Evolutionary conservation across 2,329 filamentous ascomycete genomes (phyloP).

Genomic region (Curvularia hawaiiensis): DNA sequence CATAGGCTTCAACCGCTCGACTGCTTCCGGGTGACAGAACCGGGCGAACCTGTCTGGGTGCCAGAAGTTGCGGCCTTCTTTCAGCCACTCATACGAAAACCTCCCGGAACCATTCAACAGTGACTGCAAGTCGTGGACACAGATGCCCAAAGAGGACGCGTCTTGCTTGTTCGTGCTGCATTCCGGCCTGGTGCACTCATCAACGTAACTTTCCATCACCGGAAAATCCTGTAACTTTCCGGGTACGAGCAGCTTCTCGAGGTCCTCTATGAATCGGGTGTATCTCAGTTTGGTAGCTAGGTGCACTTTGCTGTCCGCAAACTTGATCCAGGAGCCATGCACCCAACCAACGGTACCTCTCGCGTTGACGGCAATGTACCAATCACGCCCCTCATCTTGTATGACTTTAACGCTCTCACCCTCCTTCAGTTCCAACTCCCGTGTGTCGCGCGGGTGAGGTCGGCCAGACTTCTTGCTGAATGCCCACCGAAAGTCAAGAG

Average conservation of each 20-base stretch:
- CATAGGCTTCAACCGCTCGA: slow-evolving; percentile 28
- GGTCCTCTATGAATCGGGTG: slow-evolving; percentile 22
- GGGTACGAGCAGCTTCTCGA: slow-evolving; percentile 20
- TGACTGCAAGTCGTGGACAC: slow-evolving; percentile 34
- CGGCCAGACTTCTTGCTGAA: slow-evolving; percentile 28
- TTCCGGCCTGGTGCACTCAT: slow-evolving; percentile 21
- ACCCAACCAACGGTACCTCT: slow-evolving; percentile 28
- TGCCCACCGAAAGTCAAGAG: slow-evolving; percentile 22
- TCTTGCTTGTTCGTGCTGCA: slow-evolving; percentile 31
- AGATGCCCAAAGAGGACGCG: slow-evolving; percentile 26
- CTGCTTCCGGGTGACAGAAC: slow-evolving; percentile 28
- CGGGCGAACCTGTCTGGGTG: slow-evolving; percentile 43
- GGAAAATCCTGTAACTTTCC: slow-evolving; percentile 30
- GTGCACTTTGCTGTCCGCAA: slow-evolving; percentile 19
- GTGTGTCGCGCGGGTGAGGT: slow-evolving; percentile 27
- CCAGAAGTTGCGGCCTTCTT: slow-evolving; percentile 36
- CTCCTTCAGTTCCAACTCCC: slow-evolving; percentile 33
- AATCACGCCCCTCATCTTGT: slow-evolving; percentile 28
- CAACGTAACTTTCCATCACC: slow-evolving; percentile 24
- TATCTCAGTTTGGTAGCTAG: slow-evolving; percentile 25
- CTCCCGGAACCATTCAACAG: slow-evolving; percentile 34
- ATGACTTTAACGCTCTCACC: slow-evolving; percentile 34
- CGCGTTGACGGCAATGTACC: slow-evolving; percentile 27
- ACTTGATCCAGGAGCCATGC: slow-evolving; percentile 34
- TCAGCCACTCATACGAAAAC: slow-evolving; percentile 34